Percentiles rank a stretch among this genome's conserved stretches.
Conservation (phyloP, 208 protist genomes). For the Herpetomonas samuelpessoai region DNA sequence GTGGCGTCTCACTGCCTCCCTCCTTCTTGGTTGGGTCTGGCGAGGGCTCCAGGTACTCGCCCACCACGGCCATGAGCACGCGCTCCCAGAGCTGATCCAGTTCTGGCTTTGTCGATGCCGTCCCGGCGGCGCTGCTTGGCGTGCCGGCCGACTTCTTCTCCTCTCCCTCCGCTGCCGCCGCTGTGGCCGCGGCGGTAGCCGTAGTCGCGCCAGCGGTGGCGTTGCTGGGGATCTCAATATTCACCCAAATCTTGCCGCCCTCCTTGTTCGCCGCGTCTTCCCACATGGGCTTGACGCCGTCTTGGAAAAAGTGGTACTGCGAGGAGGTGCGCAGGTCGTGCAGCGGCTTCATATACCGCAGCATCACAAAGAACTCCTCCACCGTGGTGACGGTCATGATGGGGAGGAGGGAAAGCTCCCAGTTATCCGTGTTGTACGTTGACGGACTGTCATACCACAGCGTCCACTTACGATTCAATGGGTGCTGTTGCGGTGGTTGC, state of each 20-base stretch:
- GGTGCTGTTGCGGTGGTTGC: constrained; percentile 42
- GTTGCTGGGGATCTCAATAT: constrained; percentile 38
- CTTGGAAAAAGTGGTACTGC: constrained; percentile 91
- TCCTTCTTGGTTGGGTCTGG: constrained; percentile 24
- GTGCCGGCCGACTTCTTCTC: constrained; percentile 2
- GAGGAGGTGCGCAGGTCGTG: constrained; percentile 72
- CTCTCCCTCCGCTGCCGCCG: constrained; percentile 9
- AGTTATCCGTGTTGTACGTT: constrained; percentile 71
- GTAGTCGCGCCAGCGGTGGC: constrained; percentile 13
- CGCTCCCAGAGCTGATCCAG: constrained; percentile 78
- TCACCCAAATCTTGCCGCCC: constrained; percentile 74
- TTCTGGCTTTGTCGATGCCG: constrained; percentile 29
- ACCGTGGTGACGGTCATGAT: constrained; percentile 80
- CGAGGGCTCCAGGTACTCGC: constrained; percentile 62
- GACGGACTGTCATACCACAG: constrained; percentile 87
- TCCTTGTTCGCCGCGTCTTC: constrained; percentile 87
- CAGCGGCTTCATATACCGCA: constrained; percentile 82
- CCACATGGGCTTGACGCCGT: constrained; percentile 91
- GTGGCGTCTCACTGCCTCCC: constrained; percentile 10
- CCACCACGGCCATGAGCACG: constrained; percentile 76
- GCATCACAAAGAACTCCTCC: constrained; percentile 87
- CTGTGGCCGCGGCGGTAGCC: constrained; percentile 16
- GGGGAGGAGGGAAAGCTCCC: constrained; percentile 72
- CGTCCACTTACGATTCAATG: constrained; percentile 68
- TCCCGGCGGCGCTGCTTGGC: constrained; percentile 14